These are phyloP conservation scores for Fusarium euwallaceae DNA, from an alignment of 2,329 filamentous ascomycete species.

Conservation along the genomic window DNA sequence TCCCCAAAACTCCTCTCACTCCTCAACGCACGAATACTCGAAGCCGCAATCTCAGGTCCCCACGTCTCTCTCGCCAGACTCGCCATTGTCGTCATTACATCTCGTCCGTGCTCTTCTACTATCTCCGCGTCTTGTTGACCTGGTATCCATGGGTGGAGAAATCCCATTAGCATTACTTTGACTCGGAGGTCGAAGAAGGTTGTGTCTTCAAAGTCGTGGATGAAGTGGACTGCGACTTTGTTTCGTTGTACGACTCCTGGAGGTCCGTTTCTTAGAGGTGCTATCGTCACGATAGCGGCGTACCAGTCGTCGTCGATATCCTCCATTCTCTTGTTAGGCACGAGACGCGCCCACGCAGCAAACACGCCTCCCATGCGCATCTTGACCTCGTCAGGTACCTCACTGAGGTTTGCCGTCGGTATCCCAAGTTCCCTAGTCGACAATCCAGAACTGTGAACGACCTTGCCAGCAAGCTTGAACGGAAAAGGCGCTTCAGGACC, in stretches of 20 bases:
- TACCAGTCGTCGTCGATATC: conserved; percentile 64
- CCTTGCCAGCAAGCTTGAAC: conserved; percentile 63
- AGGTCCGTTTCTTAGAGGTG: conserved; percentile 61
- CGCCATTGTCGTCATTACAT: conserved; percentile 59
- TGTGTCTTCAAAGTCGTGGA: conserved; percentile 62
- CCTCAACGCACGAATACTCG: conserved; percentile 54
- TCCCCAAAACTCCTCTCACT: conserved; percentile 60
- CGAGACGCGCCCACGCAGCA: conserved; percentile 71
- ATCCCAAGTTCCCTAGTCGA: conserved; percentile 58
- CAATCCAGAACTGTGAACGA: conserved; percentile 59
- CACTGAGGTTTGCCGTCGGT: conserved; percentile 67
- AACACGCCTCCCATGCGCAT: conserved; percentile 72
- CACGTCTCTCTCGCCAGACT: conserved; percentile 62
- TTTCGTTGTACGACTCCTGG: conserved; percentile 63
- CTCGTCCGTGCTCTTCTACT: conserved; percentile 51
- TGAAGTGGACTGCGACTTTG: conserved; percentile 65
- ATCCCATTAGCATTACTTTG: conserved; percentile 71
- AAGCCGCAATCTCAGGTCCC: conserved; percentile 56
- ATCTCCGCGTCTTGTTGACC: conserved; percentile 38
- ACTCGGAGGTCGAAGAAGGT: conserved; percentile 60
- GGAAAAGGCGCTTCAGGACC: conserved; percentile 69
- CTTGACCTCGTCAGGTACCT: conserved; percentile 65
- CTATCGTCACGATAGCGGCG: conserved; percentile 69
- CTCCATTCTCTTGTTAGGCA: conserved; percentile 50
- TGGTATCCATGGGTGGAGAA: conserved; percentile 58